Conservation (phyloP, 2,329 filamentous ascomycete genomes). For the Paracamarosporium sp. region DNA sequence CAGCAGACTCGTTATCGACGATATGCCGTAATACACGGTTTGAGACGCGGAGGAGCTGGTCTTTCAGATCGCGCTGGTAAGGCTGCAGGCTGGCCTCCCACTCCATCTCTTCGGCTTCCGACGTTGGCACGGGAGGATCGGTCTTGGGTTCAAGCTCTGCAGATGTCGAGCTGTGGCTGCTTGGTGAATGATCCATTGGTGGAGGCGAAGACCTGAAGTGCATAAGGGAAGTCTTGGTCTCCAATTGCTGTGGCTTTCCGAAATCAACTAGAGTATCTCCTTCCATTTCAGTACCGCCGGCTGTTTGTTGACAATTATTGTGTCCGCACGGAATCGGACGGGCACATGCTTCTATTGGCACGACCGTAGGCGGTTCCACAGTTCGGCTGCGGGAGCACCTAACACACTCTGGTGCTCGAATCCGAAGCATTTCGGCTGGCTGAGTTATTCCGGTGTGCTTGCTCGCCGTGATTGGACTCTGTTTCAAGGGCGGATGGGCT, state of each 20-base stretch:
- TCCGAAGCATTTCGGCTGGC: neutral
- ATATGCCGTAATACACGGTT: conserved; percentile 55
- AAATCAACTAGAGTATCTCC: conserved; percentile 32
- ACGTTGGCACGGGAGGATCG: conserved; percentile 24
- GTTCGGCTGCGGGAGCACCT: neutral
- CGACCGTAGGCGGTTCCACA: neutral
- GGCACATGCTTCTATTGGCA: neutral
- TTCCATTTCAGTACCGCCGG: conserved; percentile 15
- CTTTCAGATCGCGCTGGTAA: conserved; percentile 48
- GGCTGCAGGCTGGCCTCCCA: conserved; percentile 49
- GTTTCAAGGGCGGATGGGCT: neutral
- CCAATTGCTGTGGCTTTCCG: conserved; percentile 15
- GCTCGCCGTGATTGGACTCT: neutral
- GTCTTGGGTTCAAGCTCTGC: conserved; percentile 23
- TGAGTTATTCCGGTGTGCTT: neutral
- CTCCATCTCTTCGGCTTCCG: conserved; percentile 38
- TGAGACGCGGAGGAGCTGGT: conserved; percentile 48
- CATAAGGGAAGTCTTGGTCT: conserved; percentile 13
- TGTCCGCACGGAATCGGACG: neutral
- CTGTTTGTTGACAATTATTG: neutral
- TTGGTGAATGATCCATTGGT: conserved; percentile 18
- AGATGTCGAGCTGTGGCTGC: conserved; percentile 38
- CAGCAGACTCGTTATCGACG: conserved; percentile 54
- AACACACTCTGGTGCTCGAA: neutral
- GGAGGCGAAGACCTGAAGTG: conserved; percentile 33